A percentile compares a stretch with the other conserved stretches of the same genome.
Evolutionary conservation across 176 grass and related monocot genomes (phyloP).

Genomic region (Thinopyrum elongatum): DNA sequence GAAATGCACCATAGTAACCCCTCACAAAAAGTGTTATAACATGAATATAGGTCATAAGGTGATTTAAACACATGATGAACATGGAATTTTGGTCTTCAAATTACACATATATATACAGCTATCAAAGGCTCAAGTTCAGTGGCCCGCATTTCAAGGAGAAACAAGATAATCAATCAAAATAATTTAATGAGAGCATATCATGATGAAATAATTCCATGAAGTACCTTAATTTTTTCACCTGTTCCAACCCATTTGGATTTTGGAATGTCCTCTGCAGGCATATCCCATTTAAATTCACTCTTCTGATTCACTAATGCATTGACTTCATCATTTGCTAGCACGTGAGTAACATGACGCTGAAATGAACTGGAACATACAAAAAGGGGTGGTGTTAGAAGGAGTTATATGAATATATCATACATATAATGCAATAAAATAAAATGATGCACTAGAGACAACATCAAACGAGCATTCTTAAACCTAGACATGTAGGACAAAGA

Average conservation of each 20-base stretch:
- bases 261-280: constrained; percentile 45
- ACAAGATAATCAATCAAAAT: neutral
- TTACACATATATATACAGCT: neutral
- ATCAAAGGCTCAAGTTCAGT: neutral
- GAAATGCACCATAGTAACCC: neutral
- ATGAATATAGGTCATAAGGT: neutral
- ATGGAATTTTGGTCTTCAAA: neutral
- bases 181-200: neutral
- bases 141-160: neutral
- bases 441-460: neutral
- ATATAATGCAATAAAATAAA: neutral
- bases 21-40: neutral
- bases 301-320: constrained; percentile 35
- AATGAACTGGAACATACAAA: constrained; percentile 45
- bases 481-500: neutral
- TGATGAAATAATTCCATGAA: neutral
- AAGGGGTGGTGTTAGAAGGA: neutral
- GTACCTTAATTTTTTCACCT: constrained; percentile 42
- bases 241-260: constrained; percentile 64
- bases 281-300: constrained; percentile 61
- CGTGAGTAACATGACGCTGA: constrained; percentile 45
- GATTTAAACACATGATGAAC: neutral
- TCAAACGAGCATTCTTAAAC: constrained; percentile 4
- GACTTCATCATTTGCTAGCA: constrained; percentile 50
- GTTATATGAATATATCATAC: neutral